phyloP scores from a whole-genome alignment of 257 asterid genomes.

The Verbascum thapsus region DNA sequence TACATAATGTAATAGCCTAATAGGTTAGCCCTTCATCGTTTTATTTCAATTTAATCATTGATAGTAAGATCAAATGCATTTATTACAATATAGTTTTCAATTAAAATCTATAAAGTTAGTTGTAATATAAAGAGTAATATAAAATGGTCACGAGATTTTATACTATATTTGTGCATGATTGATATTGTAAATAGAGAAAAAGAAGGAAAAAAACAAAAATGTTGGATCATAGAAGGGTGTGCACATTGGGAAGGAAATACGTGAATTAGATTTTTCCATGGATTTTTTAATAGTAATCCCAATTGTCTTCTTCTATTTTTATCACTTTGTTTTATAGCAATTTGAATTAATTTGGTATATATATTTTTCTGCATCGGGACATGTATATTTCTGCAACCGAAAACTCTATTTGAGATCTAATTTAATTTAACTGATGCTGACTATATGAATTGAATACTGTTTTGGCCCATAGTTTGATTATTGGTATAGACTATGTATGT shows the following conservation, averaged over 20 bases:
- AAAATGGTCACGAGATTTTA: constrained; percentile 9
- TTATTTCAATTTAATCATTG: too few relatives aligned
- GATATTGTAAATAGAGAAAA: constrained; percentile 27
- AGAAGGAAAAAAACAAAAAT: constrained; percentile 22
- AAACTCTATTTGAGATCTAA: too few relatives aligned
- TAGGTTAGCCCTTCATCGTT: too few relatives aligned
- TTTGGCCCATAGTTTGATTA: too few relatives aligned
- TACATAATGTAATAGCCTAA: too few relatives aligned
- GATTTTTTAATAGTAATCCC: constrained; percentile 6
- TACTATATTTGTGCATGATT: constrained; percentile 27
- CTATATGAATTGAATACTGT: too few relatives aligned
- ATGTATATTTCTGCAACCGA: background rate
- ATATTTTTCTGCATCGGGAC: background rate
- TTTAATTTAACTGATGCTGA: too few relatives aligned
- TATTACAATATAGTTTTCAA: background rate
- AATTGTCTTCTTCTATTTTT: constrained; percentile 38
- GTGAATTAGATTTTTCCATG: constrained; percentile 21
- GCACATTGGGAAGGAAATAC: constrained; percentile 60
- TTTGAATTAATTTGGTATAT: constrained; percentile 31
- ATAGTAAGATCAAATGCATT: background rate
- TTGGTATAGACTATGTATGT: too few relatives aligned
- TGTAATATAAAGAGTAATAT: too few relatives aligned
- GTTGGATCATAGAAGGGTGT: constrained; percentile 47
- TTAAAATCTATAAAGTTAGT: background rate
- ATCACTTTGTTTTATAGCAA: constrained; percentile 18